These are phyloP conservation scores for Colletotrichum sojae DNA, from an alignment of 2,329 filamentous ascomycete genomes.

Conservation along the genomic window DNA sequence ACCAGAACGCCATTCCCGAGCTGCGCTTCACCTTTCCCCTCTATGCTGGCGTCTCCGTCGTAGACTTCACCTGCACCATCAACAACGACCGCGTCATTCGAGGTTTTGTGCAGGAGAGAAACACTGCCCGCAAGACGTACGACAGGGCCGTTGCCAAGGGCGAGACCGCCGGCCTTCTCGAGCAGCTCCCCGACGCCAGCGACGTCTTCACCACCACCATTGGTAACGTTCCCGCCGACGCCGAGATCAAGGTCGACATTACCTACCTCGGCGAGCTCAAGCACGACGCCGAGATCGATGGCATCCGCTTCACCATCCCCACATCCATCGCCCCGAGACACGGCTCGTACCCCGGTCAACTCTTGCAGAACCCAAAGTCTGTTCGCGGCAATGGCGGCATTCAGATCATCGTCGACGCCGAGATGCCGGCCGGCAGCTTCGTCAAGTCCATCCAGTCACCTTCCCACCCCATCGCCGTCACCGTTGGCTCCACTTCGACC, in stretches of 20 bases:
- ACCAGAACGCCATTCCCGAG: conserved; percentile 52
- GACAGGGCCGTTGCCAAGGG: conserved; percentile 70
- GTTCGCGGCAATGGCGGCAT: conserved; percentile 38
- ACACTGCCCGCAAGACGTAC: conserved; percentile 72
- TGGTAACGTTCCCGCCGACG: conserved; percentile 75
- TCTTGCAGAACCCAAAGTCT: conserved; percentile 43
- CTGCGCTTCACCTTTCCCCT: conserved; percentile 79
- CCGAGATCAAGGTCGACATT: conserved; percentile 72
- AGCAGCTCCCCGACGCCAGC: conserved; percentile 70
- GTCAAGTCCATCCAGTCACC: conserved; percentile 77
- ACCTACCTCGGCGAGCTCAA: conserved; percentile 80
- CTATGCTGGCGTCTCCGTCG: conserved; percentile 80
- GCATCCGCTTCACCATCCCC: conserved; percentile 78
- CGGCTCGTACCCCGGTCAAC: conserved; percentile 60
- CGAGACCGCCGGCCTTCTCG: conserved; percentile 75
- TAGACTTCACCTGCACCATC: conserved; percentile 76
- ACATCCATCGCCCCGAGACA: conserved; percentile 78
- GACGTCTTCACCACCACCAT: conserved; percentile 79
- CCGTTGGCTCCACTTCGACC: conserved; percentile 70
- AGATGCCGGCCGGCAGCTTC: conserved; percentile 66
- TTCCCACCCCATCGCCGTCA: conserved; percentile 76
- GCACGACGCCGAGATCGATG: conserved; percentile 78
- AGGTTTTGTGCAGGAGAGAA: conserved; percentile 77
- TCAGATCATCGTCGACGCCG: conserved; percentile 52
- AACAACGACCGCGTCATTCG: conserved; percentile 68